Evolutionary conservation across 2,329 filamentous ascomycete genomes (phyloP), one percentile per base, ranked within the genome.

Genomic region (Fusarium lateritium): DNA sequence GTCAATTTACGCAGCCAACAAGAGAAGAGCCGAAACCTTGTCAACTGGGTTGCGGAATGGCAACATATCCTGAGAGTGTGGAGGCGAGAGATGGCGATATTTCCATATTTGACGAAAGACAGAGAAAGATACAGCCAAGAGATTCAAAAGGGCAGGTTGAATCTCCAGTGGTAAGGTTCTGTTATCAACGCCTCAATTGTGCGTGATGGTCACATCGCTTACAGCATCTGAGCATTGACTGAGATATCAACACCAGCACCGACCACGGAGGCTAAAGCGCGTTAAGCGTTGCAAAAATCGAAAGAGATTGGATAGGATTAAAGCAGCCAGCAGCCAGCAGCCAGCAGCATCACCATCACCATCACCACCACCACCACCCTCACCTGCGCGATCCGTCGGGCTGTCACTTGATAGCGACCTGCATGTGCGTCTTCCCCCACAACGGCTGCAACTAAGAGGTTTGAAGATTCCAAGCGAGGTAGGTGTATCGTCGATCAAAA

Each of bases 1-100:
- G 49, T 71, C 63, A 70, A 70, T 70, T 72, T 70, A 53, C 56
- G 63, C 54, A 52, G 21, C 42, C 34, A 54, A 33, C n/a, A 44
- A 42, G 31, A 53, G 42, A 45, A 26, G 21, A 43, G 43, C 14
- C 43, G 45, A 47, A 50, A 54, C 54, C 50, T 51, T 43, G 55
- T 57, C 45, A 24, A 63, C 33, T 26, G 47, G 50, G 51, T 22
- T 34, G 43, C 44, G 56, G 36, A 33, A 19, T 14, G 21, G 28
- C 14, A 43, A 49, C 21, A 42, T 40, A 38, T 40, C 19, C 34
- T 24, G n/a, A 28, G 21, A 38, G 14, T 19, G 49, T 19, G 36
- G 19, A 46, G 53, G 50, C 44, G 46, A 46, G 40, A 40, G 14
- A 51, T 24, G 24, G 24, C 19, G 24, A 38, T 33, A 43, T 49